Conservation (phyloP, 805 yeast species). For the Monosporozyma aerobia region DNA sequence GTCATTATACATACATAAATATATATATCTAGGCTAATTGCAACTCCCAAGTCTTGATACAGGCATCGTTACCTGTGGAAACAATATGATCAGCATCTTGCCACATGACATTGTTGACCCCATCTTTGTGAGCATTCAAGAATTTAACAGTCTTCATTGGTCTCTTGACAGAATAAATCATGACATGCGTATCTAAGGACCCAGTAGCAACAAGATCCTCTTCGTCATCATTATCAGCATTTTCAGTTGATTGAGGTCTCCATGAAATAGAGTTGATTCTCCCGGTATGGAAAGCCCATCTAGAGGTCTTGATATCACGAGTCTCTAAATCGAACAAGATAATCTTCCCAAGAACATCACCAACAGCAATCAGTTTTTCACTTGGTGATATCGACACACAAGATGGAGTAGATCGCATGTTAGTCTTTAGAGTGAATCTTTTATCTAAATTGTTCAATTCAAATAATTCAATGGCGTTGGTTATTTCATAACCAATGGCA, state of each 20-base stretch:
- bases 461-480: constrained; percentile 35
- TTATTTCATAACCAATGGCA: constrained; percentile 41
- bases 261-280: constrained; percentile 69
- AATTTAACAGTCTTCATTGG: constrained; percentile 71
- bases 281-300: constrained; percentile 95
- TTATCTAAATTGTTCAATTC: constrained; percentile 26
- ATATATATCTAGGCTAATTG: constrained; percentile 1
- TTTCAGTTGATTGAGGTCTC: constrained; percentile 37
- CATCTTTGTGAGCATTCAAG: constrained; percentile 80
- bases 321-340: constrained; percentile 53
- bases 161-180: constrained; percentile 66
- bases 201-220: constrained; percentile 68
- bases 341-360: constrained; percentile 82
- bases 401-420: constrained; percentile 55
- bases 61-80: constrained; percentile 75
- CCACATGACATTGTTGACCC: constrained; percentile 75
- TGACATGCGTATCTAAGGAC: constrained; percentile 74
- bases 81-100: constrained; percentile 39
- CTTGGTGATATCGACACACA: constrained; percentile 62
- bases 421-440: constrained; percentile 30
- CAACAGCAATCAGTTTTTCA: constrained; percentile 64
- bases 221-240: constrained; percentile 41
- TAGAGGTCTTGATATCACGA: constrained; percentile 55
- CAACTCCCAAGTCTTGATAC: constrained; percentile 61
- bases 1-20: background rate